Conservation (phyloP, 352 stramenopile genomes). For the Phytophthora megakarya region DNA sequence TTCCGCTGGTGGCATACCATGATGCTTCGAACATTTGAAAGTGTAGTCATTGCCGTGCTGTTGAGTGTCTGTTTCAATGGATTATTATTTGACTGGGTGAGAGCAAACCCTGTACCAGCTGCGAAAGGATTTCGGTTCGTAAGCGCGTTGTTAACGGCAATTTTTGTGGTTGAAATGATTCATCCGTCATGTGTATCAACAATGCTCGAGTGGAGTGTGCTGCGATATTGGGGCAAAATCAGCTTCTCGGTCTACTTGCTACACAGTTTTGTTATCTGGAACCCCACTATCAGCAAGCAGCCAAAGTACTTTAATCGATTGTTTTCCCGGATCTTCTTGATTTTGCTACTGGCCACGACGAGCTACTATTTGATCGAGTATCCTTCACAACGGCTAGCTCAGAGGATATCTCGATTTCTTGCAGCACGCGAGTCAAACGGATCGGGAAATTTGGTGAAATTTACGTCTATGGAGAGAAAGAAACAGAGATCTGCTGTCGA, state of each 20-base stretch:
- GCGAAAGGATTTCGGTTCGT: constrained; percentile 39
- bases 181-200: constrained; percentile 36
- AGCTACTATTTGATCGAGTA: constrained; percentile 53
- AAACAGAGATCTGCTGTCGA: constrained; percentile 9
- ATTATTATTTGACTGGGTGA: constrained; percentile 47
- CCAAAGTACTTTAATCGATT: constrained; percentile 44
- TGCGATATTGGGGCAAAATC: constrained; percentile 51
- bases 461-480: constrained; percentile 23
- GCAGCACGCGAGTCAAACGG: constrained; percentile 21
- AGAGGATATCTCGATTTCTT: constrained; percentile 38
- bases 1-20: constrained; percentile 29
- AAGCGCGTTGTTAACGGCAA: constrained; percentile 33
- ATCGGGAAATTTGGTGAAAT: constrained; percentile 5
- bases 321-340: constrained; percentile 38
- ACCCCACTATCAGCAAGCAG: constrained; percentile 24
- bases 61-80: constrained; percentile 39
- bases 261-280: constrained; percentile 48
- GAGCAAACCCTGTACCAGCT: constrained; percentile 28
- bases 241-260: constrained; percentile 59
- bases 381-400: constrained; percentile 48
- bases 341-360: constrained; percentile 37
- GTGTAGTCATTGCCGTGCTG: constrained; percentile 26
- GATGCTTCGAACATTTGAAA: constrained; percentile 30
- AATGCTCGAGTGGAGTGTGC: constrained; percentile 49
- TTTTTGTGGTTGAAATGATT: constrained; percentile 53